A percentile compares a stretch with the other conserved stretches of the same genome.
These are phyloP conservation scores for Ascochyta viciae-villosae DNA, from an alignment of 2,329 filamentous ascomycete genomes.

Conservation along the genomic window DNA sequence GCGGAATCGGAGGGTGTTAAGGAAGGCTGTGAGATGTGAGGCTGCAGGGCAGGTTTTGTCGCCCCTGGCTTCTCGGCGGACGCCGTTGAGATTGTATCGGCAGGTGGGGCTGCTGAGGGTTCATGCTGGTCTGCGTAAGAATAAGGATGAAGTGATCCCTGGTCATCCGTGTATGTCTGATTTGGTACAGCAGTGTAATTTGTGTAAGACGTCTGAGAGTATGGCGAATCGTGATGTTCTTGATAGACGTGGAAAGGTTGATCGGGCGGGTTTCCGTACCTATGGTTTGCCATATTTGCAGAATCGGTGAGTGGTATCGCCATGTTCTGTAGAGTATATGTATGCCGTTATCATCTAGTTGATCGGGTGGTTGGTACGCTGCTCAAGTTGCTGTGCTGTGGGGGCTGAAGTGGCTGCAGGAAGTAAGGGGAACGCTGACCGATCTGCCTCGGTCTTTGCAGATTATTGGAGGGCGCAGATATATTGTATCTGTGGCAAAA, in stretches of 20 bases:
- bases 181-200: neutral
- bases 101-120: neutral
- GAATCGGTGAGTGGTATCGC: neutral
- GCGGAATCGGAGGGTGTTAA: too few relatives aligned
- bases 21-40: neutral
- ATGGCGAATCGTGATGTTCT: neutral
- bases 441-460: neutral
- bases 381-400: neutral
- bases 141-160: neutral
- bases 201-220: neutral
- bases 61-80: neutral
- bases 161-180: neutral
- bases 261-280: neutral
- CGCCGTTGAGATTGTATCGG: neutral
- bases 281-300: neutral
- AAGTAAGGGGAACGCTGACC: neutral
- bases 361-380: neutral
- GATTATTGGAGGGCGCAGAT: neutral
- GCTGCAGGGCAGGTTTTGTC: neutral
- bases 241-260: neutral
- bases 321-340: neutral
- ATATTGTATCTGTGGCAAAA: too few relatives aligned
- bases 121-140: neutral
- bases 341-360: neutral
- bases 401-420: conserved; percentile 2